phyloP scores from a whole-genome alignment of 1,284 basidiomycete species.

The Irpex lacteus region DNA sequence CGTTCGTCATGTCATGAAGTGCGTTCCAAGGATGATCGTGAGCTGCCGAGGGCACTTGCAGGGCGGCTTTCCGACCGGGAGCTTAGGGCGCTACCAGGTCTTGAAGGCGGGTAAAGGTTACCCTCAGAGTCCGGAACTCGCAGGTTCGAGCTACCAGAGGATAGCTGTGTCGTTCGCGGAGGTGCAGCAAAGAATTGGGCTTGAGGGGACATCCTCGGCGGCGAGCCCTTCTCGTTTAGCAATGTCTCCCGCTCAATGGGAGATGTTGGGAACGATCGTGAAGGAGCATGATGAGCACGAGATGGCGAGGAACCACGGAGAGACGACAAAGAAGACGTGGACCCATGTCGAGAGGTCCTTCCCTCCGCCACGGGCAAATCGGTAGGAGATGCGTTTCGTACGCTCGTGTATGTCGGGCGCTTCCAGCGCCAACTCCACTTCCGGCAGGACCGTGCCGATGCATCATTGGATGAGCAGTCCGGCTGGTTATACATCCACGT shows the following conservation, averaged over 20 bases:
- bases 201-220: conserved; percentile 26
- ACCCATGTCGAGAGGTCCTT: conserved; percentile 28
- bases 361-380: conserved; percentile 21
- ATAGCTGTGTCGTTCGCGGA: conserved; percentile 19
- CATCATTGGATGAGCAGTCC: conserved; percentile 17
- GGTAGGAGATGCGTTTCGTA: conserved; percentile 25
- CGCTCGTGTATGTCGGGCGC: conserved; percentile 13
- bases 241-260: conserved; percentile 28
- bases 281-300: conserved; percentile 12
- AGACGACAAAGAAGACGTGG: conserved; percentile 28
- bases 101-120: conserved; percentile 21
- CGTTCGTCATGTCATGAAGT: neutral
- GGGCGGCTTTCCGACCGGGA: conserved; percentile 21
- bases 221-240: conserved; percentile 23
- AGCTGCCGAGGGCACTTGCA: conserved; percentile 19
- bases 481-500: conserved; percentile 90
- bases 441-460: conserved; percentile 16
- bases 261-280: conserved; percentile 28
- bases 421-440: conserved; percentile 30
- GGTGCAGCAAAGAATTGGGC: conserved; percentile 19
- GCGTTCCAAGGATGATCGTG: conserved; percentile 2
- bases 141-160: conserved; percentile 2
- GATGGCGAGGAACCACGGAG: conserved; percentile 11
- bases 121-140: conserved; percentile 11
- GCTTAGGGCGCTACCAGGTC: conserved; percentile 25